Percentiles rank a stretch among this genome's conserved stretches.
These are phyloP conservation scores for Podospora tetraspora DNA, from an alignment of 495 filamentous ascomycete genomes.

Conservation along the genomic window DNA sequence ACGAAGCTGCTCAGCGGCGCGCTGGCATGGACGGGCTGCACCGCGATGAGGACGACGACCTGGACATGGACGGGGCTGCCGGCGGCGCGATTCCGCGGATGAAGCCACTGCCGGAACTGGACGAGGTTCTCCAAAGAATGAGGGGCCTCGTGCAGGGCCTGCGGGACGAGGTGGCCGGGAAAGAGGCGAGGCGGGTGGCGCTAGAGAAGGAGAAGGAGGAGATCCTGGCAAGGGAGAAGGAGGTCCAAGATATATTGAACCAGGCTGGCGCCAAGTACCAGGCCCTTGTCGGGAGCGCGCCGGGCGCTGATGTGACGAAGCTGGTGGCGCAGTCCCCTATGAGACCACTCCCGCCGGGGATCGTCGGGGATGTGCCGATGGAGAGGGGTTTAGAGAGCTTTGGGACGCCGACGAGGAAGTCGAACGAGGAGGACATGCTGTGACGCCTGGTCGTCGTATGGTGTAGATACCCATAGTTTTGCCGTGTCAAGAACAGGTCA, in stretches of 20 bases:
- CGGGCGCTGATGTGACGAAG: constrained; percentile 18
- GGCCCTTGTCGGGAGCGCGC: constrained; percentile 32
- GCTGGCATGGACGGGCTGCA: constrained; percentile 69
- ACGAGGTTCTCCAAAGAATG: constrained; percentile 45
- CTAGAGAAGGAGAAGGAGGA: constrained; percentile 44
- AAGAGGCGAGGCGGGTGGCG: constrained; percentile 29
- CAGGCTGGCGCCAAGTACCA: constrained; percentile 76
- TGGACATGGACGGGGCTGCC: constrained; percentile 18
- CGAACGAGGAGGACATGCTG: constrained; percentile 23
- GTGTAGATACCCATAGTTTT: background rate
- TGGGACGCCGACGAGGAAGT: constrained; percentile 50
- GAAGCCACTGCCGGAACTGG: constrained; percentile 52
- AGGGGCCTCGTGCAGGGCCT: constrained; percentile 33
- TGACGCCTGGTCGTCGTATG: background rate
- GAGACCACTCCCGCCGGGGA: constrained; percentile 25
- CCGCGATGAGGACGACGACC: constrained; percentile 30
- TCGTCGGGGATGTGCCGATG: constrained; percentile 29
- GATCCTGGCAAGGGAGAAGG: constrained; percentile 66
- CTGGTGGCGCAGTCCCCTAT: constrained; percentile 29
- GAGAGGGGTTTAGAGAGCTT: constrained; percentile 58
- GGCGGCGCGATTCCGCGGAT: constrained; percentile 43
- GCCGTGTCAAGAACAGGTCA: background rate
- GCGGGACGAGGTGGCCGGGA: constrained; percentile 28
- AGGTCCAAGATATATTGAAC: constrained; percentile 75
- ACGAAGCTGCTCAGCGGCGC: constrained; percentile 80